Evolutionary conservation across 371 early-diverging fungal genomes (phyloP), one percentile per base, ranked within the genome.

Genomic region (Mortierella sp.): DNA sequence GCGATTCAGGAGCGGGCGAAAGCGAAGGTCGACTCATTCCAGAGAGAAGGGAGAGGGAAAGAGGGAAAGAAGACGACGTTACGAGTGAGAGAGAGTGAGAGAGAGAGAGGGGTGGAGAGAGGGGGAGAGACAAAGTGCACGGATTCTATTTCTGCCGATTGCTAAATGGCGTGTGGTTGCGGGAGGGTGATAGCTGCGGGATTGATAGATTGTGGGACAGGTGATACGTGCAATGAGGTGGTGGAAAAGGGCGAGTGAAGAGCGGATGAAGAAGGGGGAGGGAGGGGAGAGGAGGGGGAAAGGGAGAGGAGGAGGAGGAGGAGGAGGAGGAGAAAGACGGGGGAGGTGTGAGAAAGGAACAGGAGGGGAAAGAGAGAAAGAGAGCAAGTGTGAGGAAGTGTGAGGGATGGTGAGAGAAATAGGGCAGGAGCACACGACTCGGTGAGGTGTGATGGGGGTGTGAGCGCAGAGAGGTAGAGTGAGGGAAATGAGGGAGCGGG

Each of bases 281-380:
- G 19, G 28, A 47, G 51, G 18, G n/a, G 31, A 49, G n/a, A 26
- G 27, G 24, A 21, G 30, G 23, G 34, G 30, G 34, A 38, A 46
- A 28, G 41, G 38, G 42, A 14, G 27, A 45, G 14, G 27, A 39
- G 23, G 24, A 39, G 57, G 13, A 28, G 31, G 50, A 52, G 24
- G 51, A 46, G 24, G 23, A 58, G 23, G 42, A 30, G 56, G 28
- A 27, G 38, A 46, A 19, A 58, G 45, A 50, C 16, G 23, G 21
- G 27, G 9, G 47, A 41, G 31, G 24, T 28, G 58, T 21, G 45
- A 39, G 34, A 38, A 46, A 28, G 41, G 38, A 28, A 14, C n/a
- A 45, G 14, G 27, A 39, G 23, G 24, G 38, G 57, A 19, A 28
- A 43, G 50, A 52, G 24, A 58, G 38, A 19, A 18, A 58, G 23